Base-by-base conservation (phyloP, 1,139 yeast genomes). In the Casaregolazyma lundiana region DNA sequence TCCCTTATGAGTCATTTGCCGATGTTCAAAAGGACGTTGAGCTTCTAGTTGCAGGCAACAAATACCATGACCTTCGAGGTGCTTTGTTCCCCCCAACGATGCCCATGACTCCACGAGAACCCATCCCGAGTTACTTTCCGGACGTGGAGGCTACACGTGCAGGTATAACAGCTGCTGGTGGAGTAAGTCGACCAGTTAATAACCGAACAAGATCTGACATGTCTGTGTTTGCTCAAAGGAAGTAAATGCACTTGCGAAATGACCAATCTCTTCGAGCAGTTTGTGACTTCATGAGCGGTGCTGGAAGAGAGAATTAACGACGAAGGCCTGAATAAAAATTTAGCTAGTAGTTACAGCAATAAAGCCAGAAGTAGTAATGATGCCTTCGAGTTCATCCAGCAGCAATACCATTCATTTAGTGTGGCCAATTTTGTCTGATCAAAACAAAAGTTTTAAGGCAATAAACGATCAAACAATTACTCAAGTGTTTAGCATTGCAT, bases 1-100 rank as follows among this genome's bases (percentile, higher is more conserved):
- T 69, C 44, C 69, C 74, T 9, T 70, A 67, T 51, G 68, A 68
- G 53, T 61, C 71, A 19, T 70, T 70, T 59, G 62, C 61, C 46
- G 73, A 71, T 44, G 65, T 71, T 48, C 59, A 66, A 51, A 58
- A 58, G 36, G 73, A 69, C 44, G 53, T 67, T 26, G 57, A 59
- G 48, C 56, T 50, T 37, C 52, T 65, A 36, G 62, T 64, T 38
- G 50, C 53, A 44, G 68, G 65, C 36, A 65, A 65, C 54, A 46
- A 50, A 44, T 55, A 58, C 53, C 69, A 65, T 48, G 65, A 62
- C 44, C 47, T 41, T 24, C 43, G 35, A 15, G 36, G 41, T 35
- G 41, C 42, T 17, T 22, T 44, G 38, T 40, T 40, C 37, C 32
- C 32, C n/a, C 30, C 36, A n/a, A 29, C 45, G 18, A 21, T 22